A percentile compares a stretch with the other conserved stretches of the same genome.
Evolutionary conservation across 257 asterid genomes (phyloP).

Genomic region (Plantago ovata): DNA sequence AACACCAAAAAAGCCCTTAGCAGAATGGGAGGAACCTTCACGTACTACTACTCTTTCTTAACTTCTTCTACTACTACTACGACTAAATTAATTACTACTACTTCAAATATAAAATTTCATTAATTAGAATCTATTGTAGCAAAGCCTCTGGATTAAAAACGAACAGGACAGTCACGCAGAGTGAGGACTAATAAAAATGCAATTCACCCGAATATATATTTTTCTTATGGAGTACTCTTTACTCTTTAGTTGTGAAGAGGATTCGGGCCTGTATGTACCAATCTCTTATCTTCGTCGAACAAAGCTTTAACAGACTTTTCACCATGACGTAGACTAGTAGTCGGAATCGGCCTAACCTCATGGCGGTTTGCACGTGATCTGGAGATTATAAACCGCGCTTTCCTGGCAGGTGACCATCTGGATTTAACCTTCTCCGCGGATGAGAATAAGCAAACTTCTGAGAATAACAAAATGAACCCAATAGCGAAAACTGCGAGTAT

Average conservation of each 20-base stretch:
- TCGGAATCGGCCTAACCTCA: slow-evolving; percentile 24
- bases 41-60: background rate
- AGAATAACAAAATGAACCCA: slow-evolving; percentile 29
- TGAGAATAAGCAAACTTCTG: slow-evolving; percentile 26
- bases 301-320: background rate
- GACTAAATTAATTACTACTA: background rate
- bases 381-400: slow-evolving; percentile 24
- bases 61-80: no score
- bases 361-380: background rate
- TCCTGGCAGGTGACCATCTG: slow-evolving; percentile 37
- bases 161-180: no score
- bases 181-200: no score
- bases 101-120: slow-evolving; percentile 10
- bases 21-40: slow-evolving; percentile 4
- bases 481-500: slow-evolving; percentile 19
- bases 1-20: slow-evolving; percentile 5
- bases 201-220: no score
- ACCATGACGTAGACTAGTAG: background rate
- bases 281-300: slow-evolving; percentile 44
- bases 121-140: slow-evolving; percentile 30
- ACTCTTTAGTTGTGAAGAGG: slow-evolving; percentile 49
- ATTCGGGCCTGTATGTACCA: slow-evolving; percentile 54
- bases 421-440: slow-evolving; percentile 18
- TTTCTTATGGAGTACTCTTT: no score
- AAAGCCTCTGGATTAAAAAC: slow-evolving; percentile 15